phyloP scores from a whole-genome alignment of 2,329 filamentous ascomycete genomes.

The Fusarium dlaminii region DNA sequence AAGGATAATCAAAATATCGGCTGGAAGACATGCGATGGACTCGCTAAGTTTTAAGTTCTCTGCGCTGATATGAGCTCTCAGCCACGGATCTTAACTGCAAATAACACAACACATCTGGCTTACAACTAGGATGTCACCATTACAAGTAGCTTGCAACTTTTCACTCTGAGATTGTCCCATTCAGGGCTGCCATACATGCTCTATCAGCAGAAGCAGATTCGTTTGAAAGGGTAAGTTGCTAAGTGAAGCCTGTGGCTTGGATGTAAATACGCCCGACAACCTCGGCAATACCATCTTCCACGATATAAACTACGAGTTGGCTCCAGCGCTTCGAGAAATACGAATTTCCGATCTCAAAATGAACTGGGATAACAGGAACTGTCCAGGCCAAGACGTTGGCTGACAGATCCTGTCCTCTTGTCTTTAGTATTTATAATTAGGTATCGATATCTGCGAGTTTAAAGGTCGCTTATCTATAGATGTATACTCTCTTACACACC shows the following conservation, averaged over 20 bases:
- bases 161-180: background rate
- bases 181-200: background rate
- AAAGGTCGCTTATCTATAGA: background rate
- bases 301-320: background rate
- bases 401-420: background rate
- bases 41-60: background rate
- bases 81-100: background rate
- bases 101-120: background rate
- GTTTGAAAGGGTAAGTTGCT: background rate
- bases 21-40: fast-evolving
- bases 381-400: background rate
- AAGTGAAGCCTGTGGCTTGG: background rate
- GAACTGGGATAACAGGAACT: background rate
- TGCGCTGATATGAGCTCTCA: background rate
- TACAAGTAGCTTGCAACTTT: background rate
- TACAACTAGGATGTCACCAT: background rate
- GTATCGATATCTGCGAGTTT: background rate
- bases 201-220: fast-evolving
- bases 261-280: background rate
- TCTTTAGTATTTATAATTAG: background rate
- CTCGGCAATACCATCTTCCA: background rate
- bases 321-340: background rate
- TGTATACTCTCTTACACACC: background rate
- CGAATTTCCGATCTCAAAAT: fast-evolving
- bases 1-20: background rate